Evolutionary conservation across 1,284 basidiomycete genomes (phyloP), one percentile per base, ranked within the genome.

Genomic region (Malassezia slooffiae): DNA sequence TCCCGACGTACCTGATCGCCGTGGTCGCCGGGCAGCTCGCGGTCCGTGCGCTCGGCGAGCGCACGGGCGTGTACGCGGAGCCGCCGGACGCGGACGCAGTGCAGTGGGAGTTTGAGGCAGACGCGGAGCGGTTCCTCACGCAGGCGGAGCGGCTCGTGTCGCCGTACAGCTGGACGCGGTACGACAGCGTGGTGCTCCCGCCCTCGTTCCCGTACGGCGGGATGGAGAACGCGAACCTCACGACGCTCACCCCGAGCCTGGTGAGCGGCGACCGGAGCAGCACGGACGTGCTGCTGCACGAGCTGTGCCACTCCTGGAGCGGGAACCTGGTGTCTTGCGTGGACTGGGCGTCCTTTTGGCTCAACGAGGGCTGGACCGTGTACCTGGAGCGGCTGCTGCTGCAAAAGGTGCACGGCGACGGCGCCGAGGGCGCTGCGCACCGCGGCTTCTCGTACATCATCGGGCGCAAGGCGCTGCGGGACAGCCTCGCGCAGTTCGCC

Each of bases 131-230:
- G n/a, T 69, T 60, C 54, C 50, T 69, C 22, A 38, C 50, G 31
- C 58, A 59, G n/a, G 62, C 64, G 9, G 66, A 69, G 43, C 50
- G 60, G 41, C 54, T 59, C 29, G 55, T 69, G 34, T 62, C 58
- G 31, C 64, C 64, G 0, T 97, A 96, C 70, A 75, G 76, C 36
- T 96, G 91, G 72, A 83, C 84, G 2, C 81, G 89, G 3, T 95
- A 89, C 63, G 89, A 95, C 69, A 72, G 90, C 6, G 75, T 96
- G 22, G 83, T 96, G n/a, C 75, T 95, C 7, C 91, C 91, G 0
- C 83, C 87, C 12, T 85, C 84, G 0, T 96, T 95, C 76, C 90
- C 90, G 0, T 95, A 70, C 50, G 71, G 70, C 17, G 70, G 67
- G 22, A 67, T 68, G 63, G 63, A 70, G 44, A 65, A 70, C 30